These are phyloP conservation scores for Coemansia brasiliensis DNA, from an alignment of 192 early-diverging fungal genomes.

Conservation along the genomic window DNA sequence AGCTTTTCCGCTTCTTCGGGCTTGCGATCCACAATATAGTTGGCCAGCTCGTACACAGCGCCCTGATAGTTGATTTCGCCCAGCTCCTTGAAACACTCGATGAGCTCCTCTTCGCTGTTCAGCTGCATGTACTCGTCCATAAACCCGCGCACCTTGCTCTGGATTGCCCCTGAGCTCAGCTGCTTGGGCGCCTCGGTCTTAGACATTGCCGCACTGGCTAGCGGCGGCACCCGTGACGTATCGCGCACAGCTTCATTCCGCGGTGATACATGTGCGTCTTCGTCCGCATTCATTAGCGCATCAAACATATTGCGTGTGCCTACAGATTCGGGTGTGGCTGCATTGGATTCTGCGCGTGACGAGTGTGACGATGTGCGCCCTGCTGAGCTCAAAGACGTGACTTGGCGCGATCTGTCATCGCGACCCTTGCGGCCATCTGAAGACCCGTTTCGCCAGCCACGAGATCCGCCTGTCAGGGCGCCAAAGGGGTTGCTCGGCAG, in stretches of 20 bases:
- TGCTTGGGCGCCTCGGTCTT: conserved; percentile 17
- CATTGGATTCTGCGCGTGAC: conserved; percentile 49
- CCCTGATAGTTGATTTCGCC: conserved; percentile 59
- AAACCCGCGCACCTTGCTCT: conserved; percentile 58
- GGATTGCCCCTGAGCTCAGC: conserved; percentile 54
- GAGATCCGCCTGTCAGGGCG: conserved; percentile 54
- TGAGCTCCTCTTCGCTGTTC: conserved; percentile 62
- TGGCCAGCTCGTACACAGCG: conserved; percentile 60
- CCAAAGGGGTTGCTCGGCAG: conserved; percentile 38
- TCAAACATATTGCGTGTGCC: conserved; percentile 52
- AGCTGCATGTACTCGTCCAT: conserved; percentile 64
- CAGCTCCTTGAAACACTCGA: conserved; percentile 70
- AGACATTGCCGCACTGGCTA: conserved; percentile 16
- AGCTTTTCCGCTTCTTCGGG: conserved; percentile 59
- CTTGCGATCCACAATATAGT: conserved; percentile 64
- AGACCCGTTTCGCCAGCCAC: conserved; percentile 41
- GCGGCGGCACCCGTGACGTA: conserved; percentile 18
- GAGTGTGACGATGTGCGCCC: conserved; percentile 51
- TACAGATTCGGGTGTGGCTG: conserved; percentile 51
- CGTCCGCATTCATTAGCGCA: conserved; percentile 46
- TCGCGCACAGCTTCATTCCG: conserved; percentile 36
- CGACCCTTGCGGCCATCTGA: conserved; percentile 44
- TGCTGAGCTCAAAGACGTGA: conserved; percentile 25
- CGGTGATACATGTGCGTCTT: conserved; percentile 28
- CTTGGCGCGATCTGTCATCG: conserved; percentile 22